Conservation (phyloP, 2,329 filamentous ascomycete genomes). For the Fusarium lateritium region DNA sequence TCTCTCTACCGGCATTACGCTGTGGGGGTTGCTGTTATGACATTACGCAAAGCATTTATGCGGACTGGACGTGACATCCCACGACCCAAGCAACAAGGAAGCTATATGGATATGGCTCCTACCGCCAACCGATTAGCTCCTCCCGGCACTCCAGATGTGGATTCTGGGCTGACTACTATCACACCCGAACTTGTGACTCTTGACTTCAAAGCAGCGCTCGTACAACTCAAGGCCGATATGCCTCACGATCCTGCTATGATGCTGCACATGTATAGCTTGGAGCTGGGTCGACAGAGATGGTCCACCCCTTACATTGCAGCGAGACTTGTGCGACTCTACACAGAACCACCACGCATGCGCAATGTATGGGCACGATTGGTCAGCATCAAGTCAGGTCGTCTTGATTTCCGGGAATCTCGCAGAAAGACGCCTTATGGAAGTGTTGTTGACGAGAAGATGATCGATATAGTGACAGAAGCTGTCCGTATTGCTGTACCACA, state of each 20-base stretch:
- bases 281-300: constrained; percentile 89
- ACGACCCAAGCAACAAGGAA: constrained; percentile 53
- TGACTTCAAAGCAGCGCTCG: constrained; percentile 83
- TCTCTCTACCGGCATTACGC: constrained; percentile 96
- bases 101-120: constrained; percentile 34
- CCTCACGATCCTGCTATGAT: constrained; percentile 92
- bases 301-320: constrained; percentile 84
- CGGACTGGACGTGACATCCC: constrained; percentile 63
- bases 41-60: constrained; percentile 79
- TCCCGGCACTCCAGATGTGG: constrained; percentile 53
- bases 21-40: constrained; percentile 83
- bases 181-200: constrained; percentile 80
- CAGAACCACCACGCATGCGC: constrained; percentile 86
- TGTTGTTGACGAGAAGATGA: constrained; percentile 80
- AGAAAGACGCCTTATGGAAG: constrained; percentile 73
- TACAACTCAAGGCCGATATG: constrained; percentile 92
- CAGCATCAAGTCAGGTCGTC: constrained; percentile 83
- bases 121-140: constrained; percentile 57
- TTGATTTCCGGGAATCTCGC: constrained; percentile 85
- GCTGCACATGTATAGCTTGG: constrained; percentile 87
- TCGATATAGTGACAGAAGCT: constrained; percentile 88
- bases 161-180: constrained; percentile 53
- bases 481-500: constrained; percentile 91
- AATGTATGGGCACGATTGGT: constrained; percentile 88
- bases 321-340: constrained; percentile 86